A percentile compares a stretch with the other conserved stretches of the same genome.
Conservation (phyloP, 148 eudicot species). For the Nyssa sinensis region DNA sequence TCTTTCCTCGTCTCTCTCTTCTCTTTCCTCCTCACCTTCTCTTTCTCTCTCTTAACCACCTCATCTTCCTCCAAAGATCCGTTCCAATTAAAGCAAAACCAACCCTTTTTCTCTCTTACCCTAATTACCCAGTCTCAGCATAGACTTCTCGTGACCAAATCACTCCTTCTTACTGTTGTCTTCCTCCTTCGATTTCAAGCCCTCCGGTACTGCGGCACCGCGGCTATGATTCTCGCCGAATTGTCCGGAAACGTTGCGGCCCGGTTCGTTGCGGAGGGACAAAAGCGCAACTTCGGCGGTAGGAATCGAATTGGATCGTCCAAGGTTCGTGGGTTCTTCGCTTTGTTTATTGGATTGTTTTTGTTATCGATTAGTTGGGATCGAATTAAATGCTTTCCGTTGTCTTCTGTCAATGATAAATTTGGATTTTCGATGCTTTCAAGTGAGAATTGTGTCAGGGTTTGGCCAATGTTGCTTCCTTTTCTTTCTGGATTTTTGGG, state of each 20-base stretch:
- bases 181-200: slow-evolving; percentile 89
- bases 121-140: slow-evolving; percentile 48
- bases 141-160: slow-evolving; percentile 44
- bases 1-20: slow-evolving; percentile 78
- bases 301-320: slow-evolving; percentile 50
- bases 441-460: slow-evolving; percentile 59
- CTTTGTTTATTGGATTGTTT: slow-evolving; percentile 55
- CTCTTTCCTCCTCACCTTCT: slow-evolving; percentile 40
- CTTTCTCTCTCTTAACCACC: slow-evolving; percentile 51
- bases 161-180: slow-evolving; percentile 62
- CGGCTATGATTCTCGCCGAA: slow-evolving; percentile 83
- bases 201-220: slow-evolving; percentile 77
- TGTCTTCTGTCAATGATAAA: slow-evolving; percentile 56
- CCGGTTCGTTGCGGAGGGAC: slow-evolving; percentile 38
- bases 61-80: slow-evolving; percentile 23
- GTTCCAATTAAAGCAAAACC: slow-evolving; percentile 25
- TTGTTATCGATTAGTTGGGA: slow-evolving; percentile 90
- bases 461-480: slow-evolving; percentile 90
- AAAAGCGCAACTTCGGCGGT: slow-evolving; percentile 32
- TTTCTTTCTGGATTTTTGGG: slow-evolving; percentile 87
- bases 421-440: slow-evolving; percentile 46
- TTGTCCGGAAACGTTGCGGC: slow-evolving; percentile 69
- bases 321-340: slow-evolving; percentile 34
- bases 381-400: slow-evolving; percentile 81
- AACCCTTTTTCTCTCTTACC: slow-evolving; percentile 40